Percentiles rank a stretch among this genome's conserved stretches.
These are phyloP conservation scores for Penicillium sp. DNA, from an alignment of 2,329 filamentous ascomycete genomes.

Conservation along the genomic window DNA sequence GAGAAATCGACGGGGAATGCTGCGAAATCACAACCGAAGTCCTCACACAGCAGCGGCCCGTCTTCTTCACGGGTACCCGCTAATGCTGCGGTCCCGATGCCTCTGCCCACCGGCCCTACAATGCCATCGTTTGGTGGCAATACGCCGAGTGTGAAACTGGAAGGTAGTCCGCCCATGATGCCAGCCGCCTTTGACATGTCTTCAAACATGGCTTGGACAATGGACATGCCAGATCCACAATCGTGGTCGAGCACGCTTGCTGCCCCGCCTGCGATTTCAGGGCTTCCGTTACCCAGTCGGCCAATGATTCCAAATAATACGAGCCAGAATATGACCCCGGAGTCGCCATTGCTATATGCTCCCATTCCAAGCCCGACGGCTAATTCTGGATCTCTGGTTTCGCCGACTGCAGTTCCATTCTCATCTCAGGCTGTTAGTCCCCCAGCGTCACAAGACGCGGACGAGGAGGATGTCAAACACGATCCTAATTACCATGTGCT, in stretches of 20 bases:
- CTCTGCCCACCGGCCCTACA: conserved; percentile 3
- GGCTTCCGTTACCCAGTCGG: conserved; percentile 21
- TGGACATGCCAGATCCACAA: conserved; percentile 26
- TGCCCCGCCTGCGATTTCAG: conserved; percentile 22
- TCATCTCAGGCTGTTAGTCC: conserved; percentile 8
- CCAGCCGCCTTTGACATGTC: conserved; percentile 16
- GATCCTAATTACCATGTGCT: conserved; percentile 15
- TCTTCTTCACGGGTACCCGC: conserved; percentile 11
- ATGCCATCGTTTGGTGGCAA: conserved; percentile 8
- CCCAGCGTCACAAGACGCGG: conserved; percentile 15
- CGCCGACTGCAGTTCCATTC: conserved; percentile 16
- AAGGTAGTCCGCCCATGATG: conserved; percentile 8
- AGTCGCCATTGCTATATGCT: conserved; percentile 17
- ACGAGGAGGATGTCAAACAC: conserved; percentile 22
- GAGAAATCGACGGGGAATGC: conserved; percentile 37
- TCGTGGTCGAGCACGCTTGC: conserved; percentile 20
- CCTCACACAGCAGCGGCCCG: conserved; percentile 11
- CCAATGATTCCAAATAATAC: conserved; percentile 13
- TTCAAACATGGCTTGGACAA: conserved; percentile 22
- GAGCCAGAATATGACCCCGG: conserved; percentile 16
- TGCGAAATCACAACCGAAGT: conserved; percentile 11
- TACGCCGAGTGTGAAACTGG: conserved; percentile 7
- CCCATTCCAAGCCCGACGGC: conserved; percentile 17
- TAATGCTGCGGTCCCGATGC: conserved; percentile 5
- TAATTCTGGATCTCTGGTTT: conserved; percentile 13